A percentile compares a stretch with the other conserved stretches of the same genome.
Conservation (phyloP, 106 monocot genomes). For the Dendrobium catenatum region DNA sequence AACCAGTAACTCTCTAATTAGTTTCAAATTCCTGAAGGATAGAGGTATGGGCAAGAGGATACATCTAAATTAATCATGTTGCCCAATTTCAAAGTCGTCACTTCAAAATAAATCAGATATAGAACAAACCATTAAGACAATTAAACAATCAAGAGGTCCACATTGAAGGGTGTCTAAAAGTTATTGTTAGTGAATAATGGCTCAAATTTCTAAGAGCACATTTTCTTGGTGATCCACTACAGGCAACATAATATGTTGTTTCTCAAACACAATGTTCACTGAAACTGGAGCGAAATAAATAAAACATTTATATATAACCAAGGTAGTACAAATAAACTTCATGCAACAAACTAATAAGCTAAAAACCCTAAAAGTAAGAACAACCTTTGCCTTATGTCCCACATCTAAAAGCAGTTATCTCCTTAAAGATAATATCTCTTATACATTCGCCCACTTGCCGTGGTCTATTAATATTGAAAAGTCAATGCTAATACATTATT, state of each 20-base stretch:
- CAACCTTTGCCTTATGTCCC: not conserved
- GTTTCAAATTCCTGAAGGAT: not conserved
- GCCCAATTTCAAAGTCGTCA: not conserved
- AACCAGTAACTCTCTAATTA: not conserved
- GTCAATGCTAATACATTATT: not conserved
- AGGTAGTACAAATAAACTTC: not conserved
- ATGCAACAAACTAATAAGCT: not conserved
- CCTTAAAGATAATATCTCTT: not conserved
- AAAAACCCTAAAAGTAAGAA: not conserved
- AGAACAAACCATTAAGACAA: not conserved
- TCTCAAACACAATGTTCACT: not conserved
- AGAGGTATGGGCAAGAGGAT: not conserved
- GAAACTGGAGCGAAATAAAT: constrained; percentile 1
- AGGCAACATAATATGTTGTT: not conserved
- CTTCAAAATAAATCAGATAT: not conserved
- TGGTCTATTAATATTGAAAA: not conserved
- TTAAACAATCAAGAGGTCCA: not conserved
- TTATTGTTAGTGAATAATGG: not conserved
- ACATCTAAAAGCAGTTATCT: not conserved
- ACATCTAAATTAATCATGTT: not conserved
- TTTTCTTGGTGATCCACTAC: not conserved
- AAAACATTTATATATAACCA: not conserved
- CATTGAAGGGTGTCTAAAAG: not conserved
- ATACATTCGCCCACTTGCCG: not conserved
- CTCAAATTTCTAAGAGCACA: not conserved